Base-by-base conservation (phyloP, 257 asterid genomes). In the Solanum tacnaense region DNA sequence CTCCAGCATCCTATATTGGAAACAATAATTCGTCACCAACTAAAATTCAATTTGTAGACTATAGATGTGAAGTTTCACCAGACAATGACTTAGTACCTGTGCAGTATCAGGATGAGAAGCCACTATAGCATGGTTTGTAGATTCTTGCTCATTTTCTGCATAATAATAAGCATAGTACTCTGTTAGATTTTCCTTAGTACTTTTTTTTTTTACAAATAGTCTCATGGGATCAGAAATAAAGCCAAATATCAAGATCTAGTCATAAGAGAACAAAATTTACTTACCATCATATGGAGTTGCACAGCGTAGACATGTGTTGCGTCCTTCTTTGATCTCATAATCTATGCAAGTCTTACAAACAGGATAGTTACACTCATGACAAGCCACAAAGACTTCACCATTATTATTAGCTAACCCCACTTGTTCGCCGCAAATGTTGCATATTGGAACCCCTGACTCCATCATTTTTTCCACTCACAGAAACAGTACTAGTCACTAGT, bases 391-490 rank as follows among this genome's bases (percentile, higher is more conserved):
- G 31, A 92, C 93, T 87, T 93, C 95, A 12, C 98, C 98, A 15
- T 89, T 90, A 6, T 95, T 62, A 52, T 20, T 49, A 72, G 75
- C 87, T 32, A 93, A 74, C 13, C 95, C 98, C 85, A 97, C 60
- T 46, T 92, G 92, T 38, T 95, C 98, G 12, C 98, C 98, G 78
- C 99, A 97, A 81, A 90, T 94, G 91, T 89, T 92, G 93, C 99
- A 97, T 75, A 91, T 78, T 9, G 98, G 98, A 89, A 89, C 88
- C 87, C 93, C 96, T 58, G 98, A 92, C 89, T 93, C 98, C 99
- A 96, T 96, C 98, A 97, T 95, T 86, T 93, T 91, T 86, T 10
- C 31, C 38, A 87, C 86, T 82, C 83, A 35, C 86, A 67, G 6
- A 65, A 18, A 29, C 20, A 58, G 67, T 58, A 3, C 44, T 49